Evolutionary conservation across 345 rosid genomes (phyloP).

Genomic region (Litchi chinensis): DNA sequence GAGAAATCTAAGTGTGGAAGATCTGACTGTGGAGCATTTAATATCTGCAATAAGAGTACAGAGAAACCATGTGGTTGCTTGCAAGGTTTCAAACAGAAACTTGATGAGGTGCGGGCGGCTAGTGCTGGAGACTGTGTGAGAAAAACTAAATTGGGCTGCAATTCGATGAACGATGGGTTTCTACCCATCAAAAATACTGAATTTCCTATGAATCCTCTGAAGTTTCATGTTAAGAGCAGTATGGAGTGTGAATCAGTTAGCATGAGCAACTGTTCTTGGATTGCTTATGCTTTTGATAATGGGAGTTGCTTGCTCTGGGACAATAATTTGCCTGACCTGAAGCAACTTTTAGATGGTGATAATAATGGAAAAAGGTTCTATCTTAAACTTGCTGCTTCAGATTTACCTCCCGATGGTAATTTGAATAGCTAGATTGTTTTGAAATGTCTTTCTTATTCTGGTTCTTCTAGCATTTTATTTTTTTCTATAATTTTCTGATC

Average conservation of each 20-base stretch:
- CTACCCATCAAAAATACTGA: no score
- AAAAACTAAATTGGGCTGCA: neutral
- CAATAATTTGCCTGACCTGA: neutral
- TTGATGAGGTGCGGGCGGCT: neutral
- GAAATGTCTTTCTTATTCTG: neutral
- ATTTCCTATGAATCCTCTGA: neutral
- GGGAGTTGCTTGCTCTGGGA: neutral
- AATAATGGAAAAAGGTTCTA: neutral
- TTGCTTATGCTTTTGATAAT: no score
- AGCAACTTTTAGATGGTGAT: neutral
- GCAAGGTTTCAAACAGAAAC: no score
- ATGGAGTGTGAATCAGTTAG: no score
- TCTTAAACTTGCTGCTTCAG: constrained; percentile 17
- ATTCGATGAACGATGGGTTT: no score
- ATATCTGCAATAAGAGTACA: no score
- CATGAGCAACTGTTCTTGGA: no score
- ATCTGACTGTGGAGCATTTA: no score
- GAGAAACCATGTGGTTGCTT: neutral
- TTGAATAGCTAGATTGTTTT: neutral
- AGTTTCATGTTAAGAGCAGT: neutral
- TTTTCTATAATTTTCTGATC: neutral
- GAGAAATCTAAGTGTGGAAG: no score
- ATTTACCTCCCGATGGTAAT: neutral
- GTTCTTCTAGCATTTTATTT: neutral
- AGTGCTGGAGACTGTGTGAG: neutral